A percentile compares a stretch with the other conserved stretches of the same genome.
Evolutionary conservation across 2,329 filamentous ascomycete genomes (phyloP).

Genomic region (Podosphaera leucotricha): DNA sequence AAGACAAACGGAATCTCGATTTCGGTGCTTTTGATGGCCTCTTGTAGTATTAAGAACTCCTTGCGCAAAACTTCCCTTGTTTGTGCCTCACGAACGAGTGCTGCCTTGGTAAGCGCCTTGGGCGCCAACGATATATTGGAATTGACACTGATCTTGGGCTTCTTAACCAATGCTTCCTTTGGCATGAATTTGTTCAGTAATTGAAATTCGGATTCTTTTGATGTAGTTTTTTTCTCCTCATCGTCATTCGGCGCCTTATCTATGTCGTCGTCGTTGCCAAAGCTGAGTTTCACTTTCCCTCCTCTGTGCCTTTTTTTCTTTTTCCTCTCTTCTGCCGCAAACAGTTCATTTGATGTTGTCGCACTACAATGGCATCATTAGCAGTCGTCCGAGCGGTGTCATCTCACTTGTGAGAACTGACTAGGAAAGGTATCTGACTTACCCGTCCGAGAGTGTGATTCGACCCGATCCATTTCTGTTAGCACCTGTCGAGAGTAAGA

Average conservation of each 20-base stretch:
- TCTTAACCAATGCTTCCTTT: slow-evolving; percentile 6
- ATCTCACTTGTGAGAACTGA: not conserved
- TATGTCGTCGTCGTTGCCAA: slow-evolving; percentile 32
- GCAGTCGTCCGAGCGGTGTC: too few relatives aligned
- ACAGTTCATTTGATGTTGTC: slow-evolving; percentile 19
- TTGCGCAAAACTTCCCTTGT: slow-evolving; percentile 51
- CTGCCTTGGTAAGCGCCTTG: slow-evolving; percentile 51
- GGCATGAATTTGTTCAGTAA: slow-evolving; percentile 1
- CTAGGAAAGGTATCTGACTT: not conserved
- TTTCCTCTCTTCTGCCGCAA: slow-evolving; percentile 6
- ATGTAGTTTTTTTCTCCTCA: not conserved
- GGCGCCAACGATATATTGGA: slow-evolving; percentile 38
- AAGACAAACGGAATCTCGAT: slow-evolving; percentile 89
- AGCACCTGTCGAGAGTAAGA: not conserved
- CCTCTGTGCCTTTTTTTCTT: slow-evolving; percentile 24
- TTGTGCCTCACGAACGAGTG: slow-evolving; percentile 56
- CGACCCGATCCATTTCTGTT: not conserved
- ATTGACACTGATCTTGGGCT: slow-evolving; percentile 36
- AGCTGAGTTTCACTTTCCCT: slow-evolving; percentile 30
- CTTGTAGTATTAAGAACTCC: slow-evolving; percentile 64
- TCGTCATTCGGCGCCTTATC: slow-evolving; percentile 16
- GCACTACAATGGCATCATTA: slow-evolving; percentile 6
- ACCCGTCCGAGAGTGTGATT: not conserved
- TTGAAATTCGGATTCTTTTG: not conserved
- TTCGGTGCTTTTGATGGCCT: slow-evolving; percentile 69